phyloP scores from a whole-genome alignment of 495 filamentous ascomycete genomes.

The Venustampulla echinocandica region DNA sequence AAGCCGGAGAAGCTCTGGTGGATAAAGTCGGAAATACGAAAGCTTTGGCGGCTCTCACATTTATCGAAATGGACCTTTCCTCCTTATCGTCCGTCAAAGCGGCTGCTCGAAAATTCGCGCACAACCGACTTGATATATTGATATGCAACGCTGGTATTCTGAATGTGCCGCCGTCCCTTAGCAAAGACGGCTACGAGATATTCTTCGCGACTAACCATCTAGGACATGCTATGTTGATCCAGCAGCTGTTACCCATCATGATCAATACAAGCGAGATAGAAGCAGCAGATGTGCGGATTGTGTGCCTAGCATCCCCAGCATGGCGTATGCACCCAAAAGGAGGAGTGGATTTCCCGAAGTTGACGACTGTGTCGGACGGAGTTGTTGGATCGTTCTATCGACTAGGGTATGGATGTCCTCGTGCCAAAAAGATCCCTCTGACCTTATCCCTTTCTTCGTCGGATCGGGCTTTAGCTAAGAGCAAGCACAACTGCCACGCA shows the following conservation, averaged over 20 bases:
- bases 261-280: constrained; percentile 17
- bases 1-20: constrained; percentile 33
- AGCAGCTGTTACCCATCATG: constrained; percentile 43
- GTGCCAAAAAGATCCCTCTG: not conserved
- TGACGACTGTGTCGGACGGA: constrained; percentile 29
- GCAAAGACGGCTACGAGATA: constrained; percentile 48
- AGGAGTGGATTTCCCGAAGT: constrained; percentile 29
- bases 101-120: not conserved
- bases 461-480: too few relatives aligned
- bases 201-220: constrained; percentile 63
- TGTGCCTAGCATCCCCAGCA: constrained; percentile 29
- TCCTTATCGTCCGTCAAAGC: constrained; percentile 13
- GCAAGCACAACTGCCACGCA: too few relatives aligned
- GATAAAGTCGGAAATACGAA: not conserved
- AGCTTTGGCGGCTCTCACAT: constrained; percentile 1
- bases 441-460: not conserved
- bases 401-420: constrained; percentile 37
- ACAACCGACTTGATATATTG: constrained; percentile 44
- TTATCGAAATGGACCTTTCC: constrained; percentile 13
- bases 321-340: constrained; percentile 26
- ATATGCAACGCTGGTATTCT: constrained; percentile 65
- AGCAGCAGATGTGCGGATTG: constrained; percentile 34
- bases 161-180: constrained; percentile 35
- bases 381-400: constrained; percentile 34
- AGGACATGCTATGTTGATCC: constrained; percentile 57